Base-by-base conservation (phyloP, 805 yeast genomes). In the Saccharomycopsis babjevae region DNA sequence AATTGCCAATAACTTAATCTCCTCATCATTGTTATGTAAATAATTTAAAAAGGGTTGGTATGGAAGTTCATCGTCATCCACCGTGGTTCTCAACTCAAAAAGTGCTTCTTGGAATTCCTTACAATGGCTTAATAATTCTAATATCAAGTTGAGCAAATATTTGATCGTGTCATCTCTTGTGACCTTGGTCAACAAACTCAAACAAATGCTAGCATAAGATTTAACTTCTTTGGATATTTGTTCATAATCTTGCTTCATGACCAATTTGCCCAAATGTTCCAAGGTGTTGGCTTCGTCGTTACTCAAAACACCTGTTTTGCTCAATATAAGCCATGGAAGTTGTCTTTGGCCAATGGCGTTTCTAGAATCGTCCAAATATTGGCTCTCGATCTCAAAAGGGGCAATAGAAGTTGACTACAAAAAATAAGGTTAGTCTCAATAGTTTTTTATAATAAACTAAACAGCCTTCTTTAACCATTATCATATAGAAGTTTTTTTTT, bases 291-390 rank as follows among this genome's bases (percentile, higher is more conserved):
- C 93, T 70, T 89, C 94, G 63, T 82, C 83, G 57, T 79, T 79
- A 54, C 85, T 74, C 43, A 92, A 77, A 54, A 84, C 80, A 56
- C 82, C 84, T 20, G 92, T 85, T 60, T 96, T 79, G 11, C 88
- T 85, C 67, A 88, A 83, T 10, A 96, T 96, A 68, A 89, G 96
- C 97, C 97, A 92, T 38, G 96, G 96, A 60, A 91, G 82, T 38
- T 92, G 84, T 65, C 94, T 82, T 63, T 88, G 85, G 68, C 94
- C 79, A 65, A 90, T 84, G 64, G 83, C 83, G 65, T 79, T 77
- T 67, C 86, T 78, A 59, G 85, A 79, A 67, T 86, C 92, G 61
- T 79, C 78, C 68, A 89, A 77, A 67, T 80, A 83, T 38, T 79
- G 79, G 71, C 89, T 86, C 65, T 89, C 92, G 67, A 88, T 64